Conservation (phyloP, 2,329 filamentous ascomycete genomes). For the Orbilia oligospora region DNA sequence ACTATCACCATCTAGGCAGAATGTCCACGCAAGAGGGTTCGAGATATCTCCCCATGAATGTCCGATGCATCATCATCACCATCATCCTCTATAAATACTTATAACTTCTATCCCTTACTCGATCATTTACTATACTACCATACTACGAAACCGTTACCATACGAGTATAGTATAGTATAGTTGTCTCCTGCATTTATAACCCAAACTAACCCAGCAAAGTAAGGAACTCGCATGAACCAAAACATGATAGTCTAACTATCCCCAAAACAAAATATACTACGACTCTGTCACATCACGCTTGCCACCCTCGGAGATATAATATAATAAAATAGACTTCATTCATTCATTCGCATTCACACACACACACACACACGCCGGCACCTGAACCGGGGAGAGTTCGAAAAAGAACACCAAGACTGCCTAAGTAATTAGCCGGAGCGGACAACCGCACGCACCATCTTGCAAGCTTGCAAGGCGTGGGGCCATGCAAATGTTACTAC, state of each 20-base stretch:
- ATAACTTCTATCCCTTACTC: not conserved
- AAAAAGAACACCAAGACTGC: constrained; percentile 8
- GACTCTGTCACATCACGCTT: not conserved
- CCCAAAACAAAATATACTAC: constrained; percentile 3
- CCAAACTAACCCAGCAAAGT: not conserved
- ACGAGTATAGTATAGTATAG: no score
- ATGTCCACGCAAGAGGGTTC: constrained; percentile 14
- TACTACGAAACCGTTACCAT: not conserved
- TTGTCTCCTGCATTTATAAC: not conserved
- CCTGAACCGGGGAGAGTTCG: no score
- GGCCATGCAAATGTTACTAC: no score
- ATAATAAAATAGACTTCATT: not conserved
- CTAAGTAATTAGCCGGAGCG: constrained; percentile 31
- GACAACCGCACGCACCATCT: constrained; percentile 1
- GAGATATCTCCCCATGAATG: not conserved
- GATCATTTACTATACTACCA: not conserved
- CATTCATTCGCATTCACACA: not conserved
- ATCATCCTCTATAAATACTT: not conserved
- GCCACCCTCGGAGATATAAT: constrained; percentile 32
- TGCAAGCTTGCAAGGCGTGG: no score
- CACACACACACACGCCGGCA: no score
- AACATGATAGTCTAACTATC: not conserved
- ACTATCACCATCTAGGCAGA: constrained; percentile 4
- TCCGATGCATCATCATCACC: not conserved
- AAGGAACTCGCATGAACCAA: not conserved